phyloP scores from a whole-genome alignment of 2,329 filamentous ascomycete genomes.

The Diplodia intermedia region DNA sequence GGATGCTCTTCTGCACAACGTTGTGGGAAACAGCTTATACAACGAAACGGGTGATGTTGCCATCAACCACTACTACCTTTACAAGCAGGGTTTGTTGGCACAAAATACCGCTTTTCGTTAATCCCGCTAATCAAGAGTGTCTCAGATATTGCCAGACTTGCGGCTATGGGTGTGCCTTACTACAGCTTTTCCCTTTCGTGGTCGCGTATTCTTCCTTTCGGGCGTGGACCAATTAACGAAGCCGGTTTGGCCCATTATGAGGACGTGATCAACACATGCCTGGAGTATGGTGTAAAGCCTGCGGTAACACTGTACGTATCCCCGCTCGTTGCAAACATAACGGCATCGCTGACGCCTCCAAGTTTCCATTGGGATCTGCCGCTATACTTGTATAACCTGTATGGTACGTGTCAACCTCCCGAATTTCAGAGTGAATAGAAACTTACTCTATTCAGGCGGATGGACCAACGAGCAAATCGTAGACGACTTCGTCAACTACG shows the following conservation, averaged over 20 bases:
- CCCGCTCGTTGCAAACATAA: not conserved
- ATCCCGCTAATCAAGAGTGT: not conserved
- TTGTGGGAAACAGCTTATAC: slow-evolving; percentile 40
- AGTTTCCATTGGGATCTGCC: slow-evolving; percentile 37
- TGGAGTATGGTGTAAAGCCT: slow-evolving; percentile 54
- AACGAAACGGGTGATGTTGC: slow-evolving; percentile 57
- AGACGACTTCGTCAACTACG: slow-evolving; percentile 51
- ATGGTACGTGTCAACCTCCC: slow-evolving; percentile 36
- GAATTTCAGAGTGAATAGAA: too few relatives aligned
- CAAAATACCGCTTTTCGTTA: not conserved
- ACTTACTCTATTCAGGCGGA: slow-evolving; percentile 36
- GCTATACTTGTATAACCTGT: slow-evolving; percentile 46
- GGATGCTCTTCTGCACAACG: slow-evolving; percentile 48
- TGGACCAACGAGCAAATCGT: slow-evolving; percentile 44
- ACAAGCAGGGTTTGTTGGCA: slow-evolving; percentile 49
- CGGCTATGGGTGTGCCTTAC: slow-evolving; percentile 44
- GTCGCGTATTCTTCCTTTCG: slow-evolving; percentile 59
- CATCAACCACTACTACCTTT: slow-evolving; percentile 59
- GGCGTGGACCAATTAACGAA: slow-evolving; percentile 53
- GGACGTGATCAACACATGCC: slow-evolving; percentile 54
- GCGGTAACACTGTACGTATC: slow-evolving; percentile 51
- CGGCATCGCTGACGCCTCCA: not conserved
- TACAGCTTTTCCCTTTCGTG: slow-evolving; percentile 57
- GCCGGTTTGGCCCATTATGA: slow-evolving; percentile 57
- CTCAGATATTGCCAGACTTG: slow-evolving; percentile 48